Percentiles rank a stretch among this genome's conserved stretches.
phyloP scores from a whole-genome alignment of 139 green algal species.

The Ettlia oleoabundans region DNA sequence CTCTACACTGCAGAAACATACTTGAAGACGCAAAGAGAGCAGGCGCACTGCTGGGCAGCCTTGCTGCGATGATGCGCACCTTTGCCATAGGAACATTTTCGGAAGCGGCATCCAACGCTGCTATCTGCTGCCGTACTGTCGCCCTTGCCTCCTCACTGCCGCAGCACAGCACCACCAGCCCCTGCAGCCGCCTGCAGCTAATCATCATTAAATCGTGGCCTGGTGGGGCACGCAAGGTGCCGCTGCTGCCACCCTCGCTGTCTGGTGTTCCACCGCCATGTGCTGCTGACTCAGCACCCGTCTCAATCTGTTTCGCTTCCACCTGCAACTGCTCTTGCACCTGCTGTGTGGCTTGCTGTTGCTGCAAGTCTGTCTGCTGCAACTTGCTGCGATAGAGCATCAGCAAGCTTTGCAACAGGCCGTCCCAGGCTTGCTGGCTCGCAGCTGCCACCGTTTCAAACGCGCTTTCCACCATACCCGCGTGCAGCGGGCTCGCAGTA shows the following conservation, averaged over 20 bases:
- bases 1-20: too few relatives aligned
- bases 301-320: too few relatives aligned
- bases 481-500: constrained; percentile 23
- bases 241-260: not conserved
- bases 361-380: not conserved
- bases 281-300: not conserved
- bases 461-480: constrained; percentile 30
- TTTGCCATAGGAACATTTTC: too few relatives aligned
- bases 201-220: constrained; percentile 59
- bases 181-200: not conserved
- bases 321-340: not conserved
- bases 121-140: constrained; percentile 28
- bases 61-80: too few relatives aligned
- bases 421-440: constrained; percentile 30
- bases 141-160: constrained; percentile 17
- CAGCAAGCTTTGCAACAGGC: constrained; percentile 28
- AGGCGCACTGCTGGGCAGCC: too few relatives aligned
- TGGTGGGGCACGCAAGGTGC: not conserved
- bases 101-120: too few relatives aligned
- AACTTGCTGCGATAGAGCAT: constrained; percentile 9
- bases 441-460: constrained; percentile 6
- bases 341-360: not conserved
- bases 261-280: not conserved
- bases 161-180: constrained; percentile 41
- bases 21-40: too few relatives aligned